Evolutionary conservation across 371 early-diverging fungal genomes (phyloP).

Genomic region (Mortierella sp.): DNA sequence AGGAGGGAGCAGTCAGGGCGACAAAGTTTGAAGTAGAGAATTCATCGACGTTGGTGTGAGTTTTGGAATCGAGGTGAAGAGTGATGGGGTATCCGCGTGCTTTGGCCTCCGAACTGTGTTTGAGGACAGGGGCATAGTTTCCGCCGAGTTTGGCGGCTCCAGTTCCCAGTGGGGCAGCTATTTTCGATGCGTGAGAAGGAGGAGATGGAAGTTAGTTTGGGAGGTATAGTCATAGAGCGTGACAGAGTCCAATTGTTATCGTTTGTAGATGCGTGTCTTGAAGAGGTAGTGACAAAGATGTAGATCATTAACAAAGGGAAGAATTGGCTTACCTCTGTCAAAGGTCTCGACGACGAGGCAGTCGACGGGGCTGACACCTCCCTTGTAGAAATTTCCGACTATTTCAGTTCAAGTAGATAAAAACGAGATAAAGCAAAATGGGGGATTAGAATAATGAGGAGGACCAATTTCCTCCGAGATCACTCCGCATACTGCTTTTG

Average conservation of each 20-base stretch:
- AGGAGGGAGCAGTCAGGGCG: constrained; percentile 69
- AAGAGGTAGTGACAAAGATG: not conserved
- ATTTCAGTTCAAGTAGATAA: not conserved
- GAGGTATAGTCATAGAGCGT: too few species aligned
- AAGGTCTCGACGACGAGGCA: constrained; percentile 78
- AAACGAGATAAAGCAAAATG: not conserved
- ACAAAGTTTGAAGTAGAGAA: constrained; percentile 89
- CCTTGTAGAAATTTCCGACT: constrained; percentile 75
- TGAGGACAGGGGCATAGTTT: constrained; percentile 81
- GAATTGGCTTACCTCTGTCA: constrained; percentile 71
- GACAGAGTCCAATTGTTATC: not conserved
- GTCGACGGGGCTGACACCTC: constrained; percentile 81
- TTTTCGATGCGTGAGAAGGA: not conserved
- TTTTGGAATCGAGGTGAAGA: constrained; percentile 81
- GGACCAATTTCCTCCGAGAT: not conserved
- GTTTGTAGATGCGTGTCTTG: too few species aligned
- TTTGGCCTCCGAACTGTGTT: constrained; percentile 73
- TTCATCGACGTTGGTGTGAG: constrained; percentile 80
- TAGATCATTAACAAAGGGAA: not conserved
- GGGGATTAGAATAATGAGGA: not conserved
- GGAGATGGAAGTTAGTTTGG: not conserved
- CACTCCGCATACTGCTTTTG: not conserved
- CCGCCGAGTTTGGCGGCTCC: constrained; percentile 85
- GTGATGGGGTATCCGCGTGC: constrained; percentile 78
- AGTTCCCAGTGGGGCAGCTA: constrained; percentile 72